Evolutionary conservation across 306 rosid genomes (phyloP).

Genomic region (Fragaria vesca): DNA sequence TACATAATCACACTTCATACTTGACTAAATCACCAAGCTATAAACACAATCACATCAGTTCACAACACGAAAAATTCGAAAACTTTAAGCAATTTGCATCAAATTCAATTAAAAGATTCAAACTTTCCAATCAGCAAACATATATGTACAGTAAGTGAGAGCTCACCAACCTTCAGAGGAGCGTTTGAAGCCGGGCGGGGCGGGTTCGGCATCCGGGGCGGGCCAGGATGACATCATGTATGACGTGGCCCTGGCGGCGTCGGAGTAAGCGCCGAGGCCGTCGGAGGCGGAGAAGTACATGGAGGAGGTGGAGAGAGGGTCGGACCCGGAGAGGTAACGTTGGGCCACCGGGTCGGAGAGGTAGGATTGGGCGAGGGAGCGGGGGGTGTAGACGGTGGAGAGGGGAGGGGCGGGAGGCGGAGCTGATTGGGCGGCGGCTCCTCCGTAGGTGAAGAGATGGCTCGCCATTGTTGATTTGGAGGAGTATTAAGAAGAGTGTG

Average conservation of each 20-base stretch:
- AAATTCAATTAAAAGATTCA: too few species aligned
- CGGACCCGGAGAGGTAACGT: slow-evolving; percentile 23
- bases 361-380: slow-evolving; percentile 29
- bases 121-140: not conserved
- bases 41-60: too few species aligned
- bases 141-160: too few species aligned
- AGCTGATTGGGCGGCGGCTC: slow-evolving; percentile 23
- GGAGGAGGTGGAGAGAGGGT: slow-evolving; percentile 18
- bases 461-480: slow-evolving; percentile 29
- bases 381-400: slow-evolving; percentile 14
- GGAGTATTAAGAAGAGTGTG: not conserved
- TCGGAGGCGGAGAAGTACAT: slow-evolving; percentile 16
- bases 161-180: slow-evolving; percentile 5
- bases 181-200: not conserved
- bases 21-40: too few species aligned
- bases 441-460: slow-evolving; percentile 36
- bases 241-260: slow-evolving; percentile 21
- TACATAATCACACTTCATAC: not conserved
- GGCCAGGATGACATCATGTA: slow-evolving; percentile 58
- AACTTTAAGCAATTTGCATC: too few species aligned
- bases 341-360: slow-evolving; percentile 17
- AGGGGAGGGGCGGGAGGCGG: slow-evolving; percentile 24
- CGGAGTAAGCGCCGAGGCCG: slow-evolving; percentile 1
- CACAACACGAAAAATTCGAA: too few species aligned
- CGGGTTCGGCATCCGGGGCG: slow-evolving; percentile 38